Base-by-base conservation (phyloP, 2,329 filamentous ascomycete genomes). In the Triangularia setosa region DNA sequence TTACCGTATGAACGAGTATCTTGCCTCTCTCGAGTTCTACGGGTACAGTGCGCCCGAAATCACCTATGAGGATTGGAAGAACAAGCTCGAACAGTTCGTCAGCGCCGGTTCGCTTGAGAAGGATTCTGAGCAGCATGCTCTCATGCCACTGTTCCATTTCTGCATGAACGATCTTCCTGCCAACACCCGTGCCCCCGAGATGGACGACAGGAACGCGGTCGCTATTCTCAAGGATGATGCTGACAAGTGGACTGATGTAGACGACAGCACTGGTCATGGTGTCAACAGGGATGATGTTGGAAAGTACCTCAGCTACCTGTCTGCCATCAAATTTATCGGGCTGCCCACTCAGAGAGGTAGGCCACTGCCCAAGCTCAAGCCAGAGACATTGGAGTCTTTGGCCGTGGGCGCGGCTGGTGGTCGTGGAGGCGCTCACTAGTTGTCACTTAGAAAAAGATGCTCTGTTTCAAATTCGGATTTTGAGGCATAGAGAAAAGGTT, bases 131-230 rank as follows among this genome's bases (percentile, higher is more conserved):
- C 86, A 90, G 74, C 86, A 89, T 71, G 90, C 91, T 1, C 81
- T 94, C 2, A 84, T 90, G 77, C 90, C 90, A 0, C 83, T 93
- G 5, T 91, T 90, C 75, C 88, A 92, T 74, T 90, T 92, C 75
- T 88, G 88, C 52, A 87, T 86, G 23, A 83, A 84, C 24, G 86
- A 92, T 74, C 79, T 93, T n/a, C 90, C 89, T 0, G 81, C 82
- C 48, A 86, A 86, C 71, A 91, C 88, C 30, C 86, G 84, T 53
- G 90, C 91, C 0, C 89, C 90, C 0, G 90, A 91, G 73, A 83
- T 95, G 12, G 89, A 92, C 71, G 91, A 94, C 73, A 60, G 73
- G 65, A 92, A 95, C 72, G 86, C 91, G 0, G 81, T 84, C 1
- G 78, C 79, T 1, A 84, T 88, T 0, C 80, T 96, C 24, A 84